Evolutionary conservation across 768 basidiomycete species (phyloP).

Genomic region (Kwoniella europaea): DNA sequence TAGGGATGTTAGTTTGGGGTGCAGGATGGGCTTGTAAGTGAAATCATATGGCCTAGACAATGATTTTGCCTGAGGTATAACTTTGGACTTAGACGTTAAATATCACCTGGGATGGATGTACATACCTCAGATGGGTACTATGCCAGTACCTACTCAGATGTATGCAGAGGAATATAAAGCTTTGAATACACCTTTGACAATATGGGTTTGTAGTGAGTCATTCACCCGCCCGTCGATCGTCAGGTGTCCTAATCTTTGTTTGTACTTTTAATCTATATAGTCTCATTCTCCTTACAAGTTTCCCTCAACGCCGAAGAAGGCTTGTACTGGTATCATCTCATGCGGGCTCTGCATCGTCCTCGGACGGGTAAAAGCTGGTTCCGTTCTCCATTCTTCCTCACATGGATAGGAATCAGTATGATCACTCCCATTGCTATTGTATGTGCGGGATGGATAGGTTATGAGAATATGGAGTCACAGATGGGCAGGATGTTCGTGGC

Average conservation of each 20-base stretch:
- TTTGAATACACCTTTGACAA: constrained; percentile 32
- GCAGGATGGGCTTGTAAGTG: constrained; percentile 37
- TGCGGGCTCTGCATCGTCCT: constrained; percentile 39
- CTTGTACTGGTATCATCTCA: constrained; percentile 48
- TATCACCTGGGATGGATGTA: constrained; percentile 39
- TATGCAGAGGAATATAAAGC: constrained; percentile 23
- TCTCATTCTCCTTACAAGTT: constrained; percentile 34
- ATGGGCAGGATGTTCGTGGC: constrained; percentile 26
- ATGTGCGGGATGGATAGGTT: constrained; percentile 25
- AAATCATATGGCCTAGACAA: no score
- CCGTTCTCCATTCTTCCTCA: constrained; percentile 34
- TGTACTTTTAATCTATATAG: neutral
- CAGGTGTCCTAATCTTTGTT: neutral
- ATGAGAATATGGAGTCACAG: constrained; percentile 19
- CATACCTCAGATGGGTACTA: constrained; percentile 27
- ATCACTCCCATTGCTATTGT: constrained; percentile 9
- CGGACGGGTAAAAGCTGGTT: constrained; percentile 34
- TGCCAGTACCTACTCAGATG: constrained; percentile 31
- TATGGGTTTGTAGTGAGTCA: constrained; percentile 31
- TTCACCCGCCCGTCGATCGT: no score
- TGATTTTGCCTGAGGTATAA: neutral
- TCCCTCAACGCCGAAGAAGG: constrained; percentile 45
- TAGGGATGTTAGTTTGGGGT: constrained; percentile 35
- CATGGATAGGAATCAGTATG: constrained; percentile 36
- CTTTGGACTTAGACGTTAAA: constrained; percentile 24